Evolutionary conservation across 106 monocot species (phyloP), one percentile per base, ranked within the genome.

Genomic region (Amphibolis antarctica): DNA sequence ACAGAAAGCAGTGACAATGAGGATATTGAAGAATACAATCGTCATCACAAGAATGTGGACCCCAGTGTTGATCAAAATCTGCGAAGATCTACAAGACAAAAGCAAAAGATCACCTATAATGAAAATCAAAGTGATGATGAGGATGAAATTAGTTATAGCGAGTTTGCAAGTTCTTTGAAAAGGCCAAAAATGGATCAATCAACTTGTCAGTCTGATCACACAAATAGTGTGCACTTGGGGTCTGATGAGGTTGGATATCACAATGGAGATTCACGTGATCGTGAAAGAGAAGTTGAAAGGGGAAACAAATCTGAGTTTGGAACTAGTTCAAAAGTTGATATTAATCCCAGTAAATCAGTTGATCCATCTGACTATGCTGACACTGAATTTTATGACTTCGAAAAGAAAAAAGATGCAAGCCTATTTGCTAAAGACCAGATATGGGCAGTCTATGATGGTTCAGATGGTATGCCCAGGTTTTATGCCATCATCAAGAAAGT

Each of bases 321-420:
- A 46, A 66, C 19, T 9, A 49, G 29, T 30, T 36, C 36, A 36
- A 36, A 36, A 7, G 25, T 44, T 22, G 55, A 36, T 19, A 20
- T 3, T 23, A 19, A 76, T 24, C 20, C 36, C 27, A 48, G 29
- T 28, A 65, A 42, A 17, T 23, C 71, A 43, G 26, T 50, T 59
- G 1, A 10, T 1, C 55, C 22, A 19, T 64, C 80, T 42, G 20
- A 47, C 30, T 89, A 79, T 45, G 77, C 79, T 67, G 86, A 83
- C 72, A 72, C 90, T 53, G 86, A 91, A 74, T 90, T 90, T 73
- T 74, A 50, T 63, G 78, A 91, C 59, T 91, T 91, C 59, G 71
- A 78, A 5, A 66, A 62, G 44, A 29, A 62, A 36, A 77, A 78
- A 42, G 66, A 63, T 70, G 56, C 47, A 17, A 75, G 21, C 46